A percentile compares a stretch with the other conserved stretches of the same genome.
These are phyloP conservation scores for Tetraselmis striata DNA, from an alignment of 139 green algal genomes.

Conservation along the genomic window DNA sequence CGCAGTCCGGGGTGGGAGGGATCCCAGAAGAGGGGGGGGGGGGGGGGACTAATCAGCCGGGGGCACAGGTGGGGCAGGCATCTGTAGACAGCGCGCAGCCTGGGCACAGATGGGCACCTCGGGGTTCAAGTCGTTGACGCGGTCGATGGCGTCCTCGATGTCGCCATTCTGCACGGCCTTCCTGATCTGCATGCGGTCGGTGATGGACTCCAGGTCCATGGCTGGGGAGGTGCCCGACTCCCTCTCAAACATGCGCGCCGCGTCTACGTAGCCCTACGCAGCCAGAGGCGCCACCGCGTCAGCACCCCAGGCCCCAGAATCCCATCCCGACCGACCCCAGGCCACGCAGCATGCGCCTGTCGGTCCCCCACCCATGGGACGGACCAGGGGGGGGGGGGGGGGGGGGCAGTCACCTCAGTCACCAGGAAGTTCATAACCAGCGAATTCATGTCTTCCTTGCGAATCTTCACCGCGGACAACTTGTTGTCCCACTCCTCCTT, in stretches of 20 bases:
- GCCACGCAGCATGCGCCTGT: no score
- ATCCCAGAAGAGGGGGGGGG: no score
- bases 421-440: constrained; percentile 96
- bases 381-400: no score
- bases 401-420: constrained; percentile 90
- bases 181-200: constrained; percentile 84
- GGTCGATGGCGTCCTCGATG: constrained; percentile 75
- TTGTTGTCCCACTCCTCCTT: constrained; percentile 69
- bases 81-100: no score
- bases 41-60: no score
- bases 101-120: no score
- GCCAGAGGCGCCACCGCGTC: no score
- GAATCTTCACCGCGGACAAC: constrained; percentile 55
- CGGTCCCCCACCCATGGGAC: no score
- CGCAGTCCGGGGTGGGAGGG: no score
- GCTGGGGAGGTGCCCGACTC: constrained; percentile 71
- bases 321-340: no score
- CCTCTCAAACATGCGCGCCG: constrained; percentile 72
- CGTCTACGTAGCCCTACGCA: constrained; percentile 86
- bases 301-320: no score
- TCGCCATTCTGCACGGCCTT: constrained; percentile 74
- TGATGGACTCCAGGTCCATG: constrained; percentile 71
- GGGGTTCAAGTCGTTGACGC: constrained; percentile 84
- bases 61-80: no score
- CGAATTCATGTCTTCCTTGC: constrained; percentile 87